Evolutionary conservation across 2,329 filamentous ascomycete species (phyloP), one percentile per base, ranked within the genome.

Genomic region (Fusarium pseudograminearum): DNA sequence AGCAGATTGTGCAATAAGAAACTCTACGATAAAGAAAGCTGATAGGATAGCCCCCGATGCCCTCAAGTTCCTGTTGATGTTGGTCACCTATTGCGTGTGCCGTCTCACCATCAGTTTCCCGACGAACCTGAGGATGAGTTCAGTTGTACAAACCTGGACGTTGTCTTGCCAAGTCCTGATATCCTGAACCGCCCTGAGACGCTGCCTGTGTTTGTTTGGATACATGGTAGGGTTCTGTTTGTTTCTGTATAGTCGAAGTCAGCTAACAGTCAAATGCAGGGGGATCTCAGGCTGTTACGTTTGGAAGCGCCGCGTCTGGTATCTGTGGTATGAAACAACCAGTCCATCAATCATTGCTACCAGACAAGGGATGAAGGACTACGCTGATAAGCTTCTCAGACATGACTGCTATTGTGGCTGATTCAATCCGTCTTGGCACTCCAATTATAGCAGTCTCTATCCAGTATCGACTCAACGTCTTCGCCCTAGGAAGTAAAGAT

Each of bases 221-320:
- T 84, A 18, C 80, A 84, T 61, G 83, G 83, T 77, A 67, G 8
- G 9, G 1, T 1, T 6, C 0, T 8, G 0, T 7, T 8, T 8
- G 2, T 1, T 2, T 1, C 0, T 1, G 3, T 0, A 10, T 9
- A 5, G 0, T 1, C 1, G n/a, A 2, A 41, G n/a, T 3, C 4
- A 7, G 4, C 51, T 70, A 2, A 70, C 2, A 1, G 1, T 4
- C 1, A 3, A 9, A 2, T 3, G 15, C 16, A 78, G 76, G 80
- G 12, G 82, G 82, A 12, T 83, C 81, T 5, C 82, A 84, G 50
- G 75, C 80, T 2, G 76, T 83, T 8, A 83, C 81, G 0, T 84
- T 82, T 59, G 82, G 80, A 34, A 81, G 78, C 20, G 78, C 78
- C 24, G 78, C 79, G 5, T 82, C 80, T 1, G 77, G 78, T 7